These are phyloP conservation scores for Spathaspora sp. DNA, from an alignment of 1,139 yeast species.

Conservation along the genomic window DNA sequence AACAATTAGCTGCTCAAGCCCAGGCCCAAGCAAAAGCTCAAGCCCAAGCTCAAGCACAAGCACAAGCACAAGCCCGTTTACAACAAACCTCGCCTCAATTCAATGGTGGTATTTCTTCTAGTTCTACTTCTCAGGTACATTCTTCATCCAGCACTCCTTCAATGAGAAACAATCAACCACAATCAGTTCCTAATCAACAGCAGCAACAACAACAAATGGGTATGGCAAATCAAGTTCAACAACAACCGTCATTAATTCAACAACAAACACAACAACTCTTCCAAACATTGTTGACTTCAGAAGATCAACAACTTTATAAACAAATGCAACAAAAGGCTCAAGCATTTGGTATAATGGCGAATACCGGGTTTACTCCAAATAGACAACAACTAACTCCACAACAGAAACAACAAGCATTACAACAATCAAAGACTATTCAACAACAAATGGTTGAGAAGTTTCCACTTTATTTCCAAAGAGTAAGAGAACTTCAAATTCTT, in stretches of 20 bases:
- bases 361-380: conserved; percentile 46
- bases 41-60: conserved; percentile 10
- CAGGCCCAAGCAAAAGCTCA: conserved; percentile 39
- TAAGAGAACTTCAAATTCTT: conserved; percentile 41
- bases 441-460: conserved; percentile 45
- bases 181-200: conserved; percentile 3
- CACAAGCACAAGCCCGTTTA: conserved; percentile 7
- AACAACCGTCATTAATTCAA: conserved; percentile 25
- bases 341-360: conserved; percentile 46
- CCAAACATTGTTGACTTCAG: conserved; percentile 42
- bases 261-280: conserved; percentile 50
- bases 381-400: conserved; percentile 43
- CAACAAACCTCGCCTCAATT: conserved; percentile 6
- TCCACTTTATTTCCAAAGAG: conserved; percentile 45
- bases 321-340: conserved; percentile 44
- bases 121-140: conserved; percentile 8
- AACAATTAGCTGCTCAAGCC: conserved; percentile 17
- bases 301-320: conserved; percentile 45
- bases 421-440: conserved; percentile 44
- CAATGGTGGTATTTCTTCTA: conserved; percentile 6
- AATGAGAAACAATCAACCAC: conserved; percentile 10
- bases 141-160: conserved; percentile 12
- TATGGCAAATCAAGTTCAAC: conserved; percentile 14
- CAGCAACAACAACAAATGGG: conserved; percentile 10
- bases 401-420: conserved; percentile 48